A percentile compares a stretch with the other conserved stretches of the same genome.
Evolutionary conservation across 306 rosid species (phyloP).

Genomic region (Acacia melanoxylon): DNA sequence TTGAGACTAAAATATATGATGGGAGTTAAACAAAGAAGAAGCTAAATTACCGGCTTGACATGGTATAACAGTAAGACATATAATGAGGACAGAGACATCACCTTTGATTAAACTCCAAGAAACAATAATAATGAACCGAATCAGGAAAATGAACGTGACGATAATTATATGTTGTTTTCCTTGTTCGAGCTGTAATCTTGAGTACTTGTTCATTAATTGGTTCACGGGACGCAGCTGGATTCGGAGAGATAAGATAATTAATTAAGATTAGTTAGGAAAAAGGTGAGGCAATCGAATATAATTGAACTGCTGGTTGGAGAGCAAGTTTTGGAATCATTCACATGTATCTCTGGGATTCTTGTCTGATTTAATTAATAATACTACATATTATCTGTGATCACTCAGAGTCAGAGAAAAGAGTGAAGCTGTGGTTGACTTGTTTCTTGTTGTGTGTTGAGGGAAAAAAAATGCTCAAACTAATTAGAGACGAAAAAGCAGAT

Average conservation of each 20-base stretch:
- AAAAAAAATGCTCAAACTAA: conserved; percentile 22
- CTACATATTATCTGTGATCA: not conserved
- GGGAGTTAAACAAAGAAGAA: not conserved
- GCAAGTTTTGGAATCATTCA: conserved; percentile 30
- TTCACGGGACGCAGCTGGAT: conserved; percentile 47
- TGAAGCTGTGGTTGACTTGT: conserved; percentile 9
- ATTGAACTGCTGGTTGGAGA: not conserved
- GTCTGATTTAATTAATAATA: not conserved
- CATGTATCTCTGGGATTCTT: conserved; percentile 11
- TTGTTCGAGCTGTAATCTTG: not conserved
- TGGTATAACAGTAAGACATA: not conserved
- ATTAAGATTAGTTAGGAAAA: conserved; percentile 18
- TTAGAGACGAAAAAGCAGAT: conserved; percentile 35
- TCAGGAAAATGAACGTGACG: conserved; percentile 30
- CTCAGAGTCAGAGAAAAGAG: not conserved
- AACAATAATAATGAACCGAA: not conserved
- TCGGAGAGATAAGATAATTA: conserved; percentile 35
- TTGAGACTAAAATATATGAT: not conserved
- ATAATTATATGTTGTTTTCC: conserved; percentile 18
- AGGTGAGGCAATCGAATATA: conserved; percentile 13
- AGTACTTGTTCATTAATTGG: conserved; percentile 1
- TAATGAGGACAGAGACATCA: too few species aligned
- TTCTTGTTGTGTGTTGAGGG: conserved; percentile 14
- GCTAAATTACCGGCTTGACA: not conserved
- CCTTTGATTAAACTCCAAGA: conserved; percentile 42